Evolutionary conservation across 2,329 filamentous ascomycete species (phyloP).

Genomic region (Xylaria sp.): DNA sequence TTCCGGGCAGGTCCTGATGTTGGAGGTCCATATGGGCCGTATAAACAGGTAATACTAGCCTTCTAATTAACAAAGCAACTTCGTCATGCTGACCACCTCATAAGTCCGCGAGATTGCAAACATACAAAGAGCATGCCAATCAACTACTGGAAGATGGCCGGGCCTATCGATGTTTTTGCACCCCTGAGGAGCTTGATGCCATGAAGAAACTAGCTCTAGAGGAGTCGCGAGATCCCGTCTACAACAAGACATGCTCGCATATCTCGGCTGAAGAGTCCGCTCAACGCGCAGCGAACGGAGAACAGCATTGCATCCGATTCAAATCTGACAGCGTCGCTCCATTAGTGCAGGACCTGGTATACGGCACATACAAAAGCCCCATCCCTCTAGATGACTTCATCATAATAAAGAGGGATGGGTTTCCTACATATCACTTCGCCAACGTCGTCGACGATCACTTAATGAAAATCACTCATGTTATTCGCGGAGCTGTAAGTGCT

Average conservation of each 20-base stretch:
- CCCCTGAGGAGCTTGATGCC: conserved; percentile 73
- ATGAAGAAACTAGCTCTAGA: conserved; percentile 73
- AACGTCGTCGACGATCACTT: conserved; percentile 96
- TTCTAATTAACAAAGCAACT: background rate
- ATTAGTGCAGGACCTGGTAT: conserved; percentile 80
- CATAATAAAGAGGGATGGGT: conserved; percentile 89
- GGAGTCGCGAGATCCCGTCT: conserved; percentile 56
- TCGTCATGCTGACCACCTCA: conserved; percentile 14
- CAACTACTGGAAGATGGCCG: conserved; percentile 75
- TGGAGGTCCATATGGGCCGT: conserved; percentile 85
- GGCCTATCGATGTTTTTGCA: conserved; percentile 96
- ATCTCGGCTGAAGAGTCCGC: conserved; percentile 75
- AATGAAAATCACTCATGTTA: conserved; percentile 96
- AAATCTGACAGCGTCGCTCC: conserved; percentile 72
- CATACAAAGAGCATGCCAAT: conserved; percentile 78
- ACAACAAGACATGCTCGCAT: conserved; percentile 75
- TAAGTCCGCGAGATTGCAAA: conserved; percentile 79
- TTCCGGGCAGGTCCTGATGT: conserved; percentile 73
- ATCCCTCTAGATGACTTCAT: conserved; percentile 81
- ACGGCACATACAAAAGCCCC: conserved; percentile 72
- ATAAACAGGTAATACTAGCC: conserved; percentile 72
- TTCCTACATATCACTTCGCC: conserved; percentile 95
- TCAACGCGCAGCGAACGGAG: conserved; percentile 73
- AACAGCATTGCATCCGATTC: conserved; percentile 82
- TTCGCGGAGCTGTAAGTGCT: conserved; percentile 80